A percentile compares a stretch with the other conserved stretches of the same genome.
Evolutionary conservation across 148 eudicot species (phyloP).

Genomic region (Tetragonia tetragonoides): DNA sequence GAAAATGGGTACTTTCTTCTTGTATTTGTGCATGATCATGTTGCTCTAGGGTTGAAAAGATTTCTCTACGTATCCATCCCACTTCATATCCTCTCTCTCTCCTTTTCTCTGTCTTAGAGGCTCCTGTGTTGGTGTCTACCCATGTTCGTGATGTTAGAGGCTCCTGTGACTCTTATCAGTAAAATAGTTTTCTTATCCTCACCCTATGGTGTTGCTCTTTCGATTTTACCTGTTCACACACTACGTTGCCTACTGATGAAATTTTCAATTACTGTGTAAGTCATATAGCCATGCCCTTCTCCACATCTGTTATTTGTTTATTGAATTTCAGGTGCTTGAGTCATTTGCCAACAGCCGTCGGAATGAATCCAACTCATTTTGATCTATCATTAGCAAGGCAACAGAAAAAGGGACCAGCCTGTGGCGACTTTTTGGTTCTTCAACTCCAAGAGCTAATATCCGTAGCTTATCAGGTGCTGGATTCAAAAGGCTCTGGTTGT

Average conservation of each 20-base stretch:
- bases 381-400: conserved; percentile 77
- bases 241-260: no score
- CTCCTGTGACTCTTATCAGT: no score
- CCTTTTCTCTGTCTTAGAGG: neutral
- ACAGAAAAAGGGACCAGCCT: conserved; percentile 40
- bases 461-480: conserved; percentile 91
- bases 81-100: neutral
- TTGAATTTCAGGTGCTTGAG: conserved; percentile 70
- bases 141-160: no score
- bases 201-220: no score
- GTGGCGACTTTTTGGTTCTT: conserved; percentile 84
- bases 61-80: neutral
- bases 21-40: neutral
- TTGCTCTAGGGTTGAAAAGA: neutral
- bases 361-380: conserved; percentile 78
- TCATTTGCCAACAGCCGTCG: conserved; percentile 88
- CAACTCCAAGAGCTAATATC: conserved; percentile 90
- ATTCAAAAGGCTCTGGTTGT: conserved; percentile 8
- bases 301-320: conserved; percentile 8
- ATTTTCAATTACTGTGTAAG: no score
- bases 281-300: neutral
- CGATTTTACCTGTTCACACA: no score
- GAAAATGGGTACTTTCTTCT: neutral
- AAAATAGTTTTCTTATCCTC: no score
- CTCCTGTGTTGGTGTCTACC: neutral